These are phyloP conservation scores for Pisolithus tinctorius DNA, from an alignment of 768 basidiomycete genomes.

Conservation along the genomic window DNA sequence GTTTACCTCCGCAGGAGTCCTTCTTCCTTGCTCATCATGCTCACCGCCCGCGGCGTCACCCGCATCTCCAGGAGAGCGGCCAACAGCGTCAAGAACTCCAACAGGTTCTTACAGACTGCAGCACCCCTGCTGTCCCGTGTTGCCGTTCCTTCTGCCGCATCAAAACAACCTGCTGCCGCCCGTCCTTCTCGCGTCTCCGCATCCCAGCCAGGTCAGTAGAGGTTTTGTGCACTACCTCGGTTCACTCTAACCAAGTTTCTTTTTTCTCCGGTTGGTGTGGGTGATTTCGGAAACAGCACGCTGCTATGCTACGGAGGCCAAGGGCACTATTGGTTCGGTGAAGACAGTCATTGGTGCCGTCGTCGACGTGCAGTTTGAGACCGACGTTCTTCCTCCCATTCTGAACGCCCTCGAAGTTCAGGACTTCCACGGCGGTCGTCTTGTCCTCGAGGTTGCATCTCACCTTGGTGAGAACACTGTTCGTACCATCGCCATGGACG, in stretches of 20 bases:
- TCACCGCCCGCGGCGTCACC: slow-evolving; percentile 81
- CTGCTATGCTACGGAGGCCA: slow-evolving; percentile 88
- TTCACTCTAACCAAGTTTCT: neutral
- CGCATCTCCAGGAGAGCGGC: slow-evolving; percentile 83
- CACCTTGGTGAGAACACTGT: slow-evolving; percentile 99
- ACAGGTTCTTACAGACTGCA: slow-evolving; percentile 77
- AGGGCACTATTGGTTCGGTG: slow-evolving; percentile 65
- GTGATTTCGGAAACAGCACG: slow-evolving; percentile 43
- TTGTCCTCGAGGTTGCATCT: slow-evolving; percentile 98
- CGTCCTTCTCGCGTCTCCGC: slow-evolving; percentile 45
- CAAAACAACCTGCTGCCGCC: slow-evolving; percentile 40
- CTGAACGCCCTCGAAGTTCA: slow-evolving; percentile 98
- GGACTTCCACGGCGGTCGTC: slow-evolving; percentile 88
- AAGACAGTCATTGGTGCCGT: slow-evolving; percentile 99
- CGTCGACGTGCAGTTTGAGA: slow-evolving; percentile 98
- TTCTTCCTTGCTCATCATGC: slow-evolving; percentile 51
- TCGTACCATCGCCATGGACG: slow-evolving; percentile 99
- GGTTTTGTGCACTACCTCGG: neutral
- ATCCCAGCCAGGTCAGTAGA: slow-evolving; percentile 46
- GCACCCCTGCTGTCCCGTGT: slow-evolving; percentile 49
- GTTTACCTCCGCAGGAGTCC: slow-evolving; percentile 15
- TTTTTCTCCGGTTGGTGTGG: neutral
- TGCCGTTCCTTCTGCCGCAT: slow-evolving; percentile 37
- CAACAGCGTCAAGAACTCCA: slow-evolving; percentile 66
- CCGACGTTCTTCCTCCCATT: slow-evolving; percentile 86